Evolutionary conservation across 75 land plant species (phyloP), one percentile per base, ranked within the genome.

Genomic region (Cryptomeria japonica): DNA sequence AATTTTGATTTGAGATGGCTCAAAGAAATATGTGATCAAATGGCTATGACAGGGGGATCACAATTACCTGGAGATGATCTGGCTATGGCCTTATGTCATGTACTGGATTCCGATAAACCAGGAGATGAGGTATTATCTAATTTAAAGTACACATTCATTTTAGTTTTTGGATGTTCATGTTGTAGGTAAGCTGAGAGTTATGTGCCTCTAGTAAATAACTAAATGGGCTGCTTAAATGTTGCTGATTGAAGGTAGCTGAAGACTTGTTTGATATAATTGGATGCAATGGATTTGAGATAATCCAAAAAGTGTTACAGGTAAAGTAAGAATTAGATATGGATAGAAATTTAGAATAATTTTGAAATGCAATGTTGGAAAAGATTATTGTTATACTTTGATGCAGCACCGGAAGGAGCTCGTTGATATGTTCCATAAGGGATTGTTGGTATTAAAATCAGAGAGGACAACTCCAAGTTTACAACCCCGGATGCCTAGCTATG

Each of bases 211-310:
- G 83, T 25, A 41, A 80, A 80, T 41, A 36, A 19, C 53, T 39
- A 64, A 86, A 86, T 36, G 64, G 36, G 41, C 38, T 68, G 38
- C 37, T 25, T 51, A 25, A 41, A 38, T 41, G 42, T 90, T 80
- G 79, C 85, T 38, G 47, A 12, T 55, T 32, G 47, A 77, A 98
- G 99, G 93, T 98, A 87, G 99, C 99, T 89, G 94, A 95, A 38
- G 96, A 96, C 70, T 72, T 98, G 87, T 93, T 98, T 92, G 99
- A 98, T 91, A 94, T 98, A 87, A 94, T 95, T 84, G 99, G 99
- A n/a, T 97, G 97, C 88, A 90, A 87, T 86, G 91, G 95, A 16
- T 98, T 98, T 94, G 99, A 98, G 88, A 92, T 90, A 2, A 95
- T 98, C 39, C 99, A 98, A 88, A 95, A 94, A 83, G 70, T 98